phyloP scores from a whole-genome alignment of 2,329 filamentous ascomycete species.

The Penicillium sp. region DNA sequence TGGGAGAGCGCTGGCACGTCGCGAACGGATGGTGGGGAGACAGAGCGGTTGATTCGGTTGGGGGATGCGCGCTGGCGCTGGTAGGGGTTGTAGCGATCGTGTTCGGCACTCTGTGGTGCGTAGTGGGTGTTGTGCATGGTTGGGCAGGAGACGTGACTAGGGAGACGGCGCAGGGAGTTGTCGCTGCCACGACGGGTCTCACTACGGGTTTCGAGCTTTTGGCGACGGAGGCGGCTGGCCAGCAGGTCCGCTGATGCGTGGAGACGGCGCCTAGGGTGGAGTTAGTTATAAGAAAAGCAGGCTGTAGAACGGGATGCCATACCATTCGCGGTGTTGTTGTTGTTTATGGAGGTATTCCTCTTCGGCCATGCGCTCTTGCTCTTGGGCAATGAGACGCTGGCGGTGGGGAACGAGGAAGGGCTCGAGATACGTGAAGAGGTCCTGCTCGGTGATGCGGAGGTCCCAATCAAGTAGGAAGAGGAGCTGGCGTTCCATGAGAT shows the following conservation, averaged over 20 bases:
- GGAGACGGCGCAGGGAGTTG: slow-evolving; percentile 21
- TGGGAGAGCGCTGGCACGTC: slow-evolving; percentile 39
- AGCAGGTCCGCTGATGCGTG: slow-evolving; percentile 31
- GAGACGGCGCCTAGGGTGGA: slow-evolving; percentile 23
- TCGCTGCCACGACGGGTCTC: slow-evolving; percentile 19
- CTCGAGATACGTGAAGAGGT: slow-evolving; percentile 80
- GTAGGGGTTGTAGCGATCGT: slow-evolving; percentile 33
- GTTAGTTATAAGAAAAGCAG: neutral
- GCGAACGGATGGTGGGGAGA: slow-evolving; percentile 38
- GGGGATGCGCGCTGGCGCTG: slow-evolving; percentile 30
- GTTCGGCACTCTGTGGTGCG: slow-evolving; percentile 26
- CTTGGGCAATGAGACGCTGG: slow-evolving; percentile 45
- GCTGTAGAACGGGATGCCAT: slow-evolving; percentile 1
- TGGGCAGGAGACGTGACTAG: slow-evolving; percentile 24
- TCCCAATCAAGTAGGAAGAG: slow-evolving; percentile 94
- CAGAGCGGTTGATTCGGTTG: slow-evolving; percentile 31
- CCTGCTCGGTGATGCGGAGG: slow-evolving; percentile 70
- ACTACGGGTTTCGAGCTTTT: slow-evolving; percentile 28
- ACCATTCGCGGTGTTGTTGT: slow-evolving; percentile 31
- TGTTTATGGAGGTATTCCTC: slow-evolving; percentile 27
- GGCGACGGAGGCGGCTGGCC: slow-evolving; percentile 30
- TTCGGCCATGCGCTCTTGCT: slow-evolving; percentile 43
- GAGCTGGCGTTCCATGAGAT: slow-evolving; percentile 98
- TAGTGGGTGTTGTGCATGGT: slow-evolving; percentile 27
- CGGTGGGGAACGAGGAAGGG: slow-evolving; percentile 81